phyloP scores from a whole-genome alignment of 176 grass and related monocot species.

The Tillandsia fasciculata region DNA sequence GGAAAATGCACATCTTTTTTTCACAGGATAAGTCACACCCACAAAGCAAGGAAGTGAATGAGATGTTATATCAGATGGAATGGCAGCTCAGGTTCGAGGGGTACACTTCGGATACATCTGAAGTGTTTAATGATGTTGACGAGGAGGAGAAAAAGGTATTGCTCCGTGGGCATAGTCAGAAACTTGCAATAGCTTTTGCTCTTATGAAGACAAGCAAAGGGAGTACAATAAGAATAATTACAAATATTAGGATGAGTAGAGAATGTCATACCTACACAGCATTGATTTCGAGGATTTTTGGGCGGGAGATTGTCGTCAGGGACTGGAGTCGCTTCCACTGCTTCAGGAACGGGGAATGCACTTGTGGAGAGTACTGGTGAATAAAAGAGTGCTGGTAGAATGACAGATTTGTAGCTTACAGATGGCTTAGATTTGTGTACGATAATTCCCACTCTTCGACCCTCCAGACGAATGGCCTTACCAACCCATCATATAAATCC shows the following conservation, averaged over 20 bases:
- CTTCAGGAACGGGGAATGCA: constrained; percentile 47
- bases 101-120: constrained; percentile 52
- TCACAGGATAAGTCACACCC: constrained; percentile 62
- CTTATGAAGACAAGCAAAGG: constrained; percentile 40
- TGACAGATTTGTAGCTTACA: neutral
- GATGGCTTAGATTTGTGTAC: neutral
- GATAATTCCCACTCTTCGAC: neutral
- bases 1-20: constrained; percentile 53
- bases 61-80: constrained; percentile 77
- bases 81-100: constrained; percentile 59
- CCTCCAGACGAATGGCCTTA: neutral
- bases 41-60: constrained; percentile 35
- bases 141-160: constrained; percentile 53
- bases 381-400: neutral
- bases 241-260: constrained; percentile 63
- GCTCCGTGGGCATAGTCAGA: constrained; percentile 49
- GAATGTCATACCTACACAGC: constrained; percentile 67
- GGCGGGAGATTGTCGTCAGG: constrained; percentile 43
- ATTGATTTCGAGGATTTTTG: constrained; percentile 46
- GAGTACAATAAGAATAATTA: constrained; percentile 41
- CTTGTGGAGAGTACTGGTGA: constrained; percentile 56
- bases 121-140: constrained; percentile 31
- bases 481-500: neutral
- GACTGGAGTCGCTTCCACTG: constrained; percentile 69
- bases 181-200: constrained; percentile 79